These are phyloP conservation scores for Geosmithia morbida DNA, from an alignment of 2,329 filamentous ascomycete species.

Conservation along the genomic window DNA sequence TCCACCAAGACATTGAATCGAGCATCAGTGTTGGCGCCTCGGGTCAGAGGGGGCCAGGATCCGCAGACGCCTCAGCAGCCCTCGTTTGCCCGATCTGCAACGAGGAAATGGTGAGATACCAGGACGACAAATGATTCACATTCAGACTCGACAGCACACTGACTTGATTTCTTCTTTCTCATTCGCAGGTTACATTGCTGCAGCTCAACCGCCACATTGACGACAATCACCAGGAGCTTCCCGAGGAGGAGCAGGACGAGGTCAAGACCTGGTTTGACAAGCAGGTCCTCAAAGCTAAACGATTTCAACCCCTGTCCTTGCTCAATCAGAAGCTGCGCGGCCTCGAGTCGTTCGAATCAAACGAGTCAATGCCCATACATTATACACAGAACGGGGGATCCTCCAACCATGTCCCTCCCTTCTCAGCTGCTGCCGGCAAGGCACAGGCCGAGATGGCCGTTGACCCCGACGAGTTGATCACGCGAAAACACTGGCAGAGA, in stretches of 20 bases:
- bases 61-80: constrained; percentile 37
- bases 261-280: constrained; percentile 96
- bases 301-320: constrained; percentile 79
- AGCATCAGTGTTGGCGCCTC: constrained; percentile 55
- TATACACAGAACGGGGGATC: background rate
- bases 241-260: constrained; percentile 80
- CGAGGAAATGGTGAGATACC: constrained; percentile 72
- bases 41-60: constrained; percentile 29
- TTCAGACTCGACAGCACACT: background rate
- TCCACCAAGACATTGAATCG: constrained; percentile 65
- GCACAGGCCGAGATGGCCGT: constrained; percentile 25
- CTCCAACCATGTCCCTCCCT: constrained; percentile 19
- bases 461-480: constrained; percentile 86
- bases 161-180: background rate
- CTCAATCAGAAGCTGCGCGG: constrained; percentile 90
- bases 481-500: constrained; percentile 77
- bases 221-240: constrained; percentile 78
- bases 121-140: background rate
- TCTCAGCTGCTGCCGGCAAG: constrained; percentile 21
- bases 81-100: constrained; percentile 95
- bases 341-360: constrained; percentile 86
- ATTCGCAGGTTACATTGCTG: constrained; percentile 62
- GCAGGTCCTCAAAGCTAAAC: constrained; percentile 84
- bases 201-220: constrained; percentile 82
- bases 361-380: constrained; percentile 18